A percentile compares a stretch with the other conserved stretches of the same genome.
Conservation (phyloP, 2,329 filamentous ascomycete species). For the Trichoderma hamatum region DNA sequence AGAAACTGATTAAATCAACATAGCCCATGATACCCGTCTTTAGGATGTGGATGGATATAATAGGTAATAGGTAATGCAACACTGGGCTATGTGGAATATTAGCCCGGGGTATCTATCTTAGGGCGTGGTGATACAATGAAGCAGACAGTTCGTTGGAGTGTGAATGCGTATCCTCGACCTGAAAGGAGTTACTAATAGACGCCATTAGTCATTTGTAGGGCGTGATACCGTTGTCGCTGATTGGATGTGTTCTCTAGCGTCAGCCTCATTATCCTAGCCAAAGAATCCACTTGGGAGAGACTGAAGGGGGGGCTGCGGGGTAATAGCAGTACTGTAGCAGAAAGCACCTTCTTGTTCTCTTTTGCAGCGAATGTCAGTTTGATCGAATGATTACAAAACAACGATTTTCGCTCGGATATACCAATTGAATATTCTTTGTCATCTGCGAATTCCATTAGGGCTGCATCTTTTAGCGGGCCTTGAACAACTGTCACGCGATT, state of each 20-base stretch:
- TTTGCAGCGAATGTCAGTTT: background rate
- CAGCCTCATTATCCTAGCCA: background rate
- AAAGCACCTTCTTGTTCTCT: background rate
- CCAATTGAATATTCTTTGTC: no score
- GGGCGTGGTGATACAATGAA: background rate
- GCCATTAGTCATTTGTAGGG: constrained; percentile 11
- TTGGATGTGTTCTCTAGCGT: background rate
- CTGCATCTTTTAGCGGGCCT: no score
- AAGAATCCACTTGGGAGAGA: background rate
- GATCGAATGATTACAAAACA: background rate
- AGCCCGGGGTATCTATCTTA: background rate
- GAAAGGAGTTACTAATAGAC: background rate
- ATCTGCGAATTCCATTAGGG: no score
- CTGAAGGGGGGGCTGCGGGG: background rate
- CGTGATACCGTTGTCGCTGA: background rate
- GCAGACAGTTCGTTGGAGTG: background rate
- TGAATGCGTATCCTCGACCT: background rate
- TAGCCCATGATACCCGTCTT: background rate
- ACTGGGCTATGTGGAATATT: background rate
- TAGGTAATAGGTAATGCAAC: background rate
- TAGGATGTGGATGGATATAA: background rate
- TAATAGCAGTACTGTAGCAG: background rate
- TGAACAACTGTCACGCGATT: no score
- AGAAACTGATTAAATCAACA: constrained; percentile 1
- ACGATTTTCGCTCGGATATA: no score